A percentile compares a stretch with the other conserved stretches of the same genome.
These are phyloP conservation scores for Plasmodium inui DNA, from an alignment of 169 alveolate species.

Conservation along the genomic window DNA sequence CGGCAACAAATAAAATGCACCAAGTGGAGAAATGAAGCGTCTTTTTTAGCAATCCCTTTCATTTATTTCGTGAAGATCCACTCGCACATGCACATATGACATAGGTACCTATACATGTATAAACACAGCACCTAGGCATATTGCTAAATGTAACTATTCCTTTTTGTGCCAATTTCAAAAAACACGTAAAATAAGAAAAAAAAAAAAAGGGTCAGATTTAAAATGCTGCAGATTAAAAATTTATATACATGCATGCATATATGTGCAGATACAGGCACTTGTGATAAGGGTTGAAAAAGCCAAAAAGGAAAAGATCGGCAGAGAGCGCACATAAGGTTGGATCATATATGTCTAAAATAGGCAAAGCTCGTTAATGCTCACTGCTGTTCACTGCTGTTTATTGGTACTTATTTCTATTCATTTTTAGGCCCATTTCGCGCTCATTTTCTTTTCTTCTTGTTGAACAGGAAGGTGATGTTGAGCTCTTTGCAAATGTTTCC, in stretches of 20 bases:
- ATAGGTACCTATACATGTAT: not conserved
- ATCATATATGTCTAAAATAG: not conserved
- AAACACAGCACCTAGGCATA: not conserved
- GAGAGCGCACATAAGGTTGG: not conserved
- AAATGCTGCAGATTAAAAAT: slow-evolving; percentile 27
- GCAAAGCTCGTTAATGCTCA: not conserved
- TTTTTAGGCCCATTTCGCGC: not conserved
- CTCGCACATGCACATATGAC: not conserved
- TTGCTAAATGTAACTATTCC: not conserved
- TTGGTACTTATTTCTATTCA: too few species aligned
- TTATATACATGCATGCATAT: not conserved
- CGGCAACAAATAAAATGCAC: slow-evolving; percentile 10
- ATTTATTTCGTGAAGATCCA: slow-evolving; percentile 2
- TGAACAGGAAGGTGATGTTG: slow-evolving; percentile 36
- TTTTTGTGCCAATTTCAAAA: slow-evolving; percentile 12
- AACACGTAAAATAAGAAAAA: not conserved
- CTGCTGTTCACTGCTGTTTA: not conserved
- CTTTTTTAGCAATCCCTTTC: not conserved
- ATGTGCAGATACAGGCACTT: not conserved
- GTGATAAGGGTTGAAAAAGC: slow-evolving; percentile 7
- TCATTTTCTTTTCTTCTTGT: slow-evolving; percentile 32
- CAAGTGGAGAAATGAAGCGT: not conserved
- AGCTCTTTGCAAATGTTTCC: slow-evolving; percentile 55
- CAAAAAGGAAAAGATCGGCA: slow-evolving; percentile 14
- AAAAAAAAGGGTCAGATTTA: not conserved